Percentiles rank a stretch among this genome's conserved stretches.
These are phyloP conservation scores for Pythium biforme DNA, from an alignment of 352 stramenopile genomes.

Conservation along the genomic window DNA sequence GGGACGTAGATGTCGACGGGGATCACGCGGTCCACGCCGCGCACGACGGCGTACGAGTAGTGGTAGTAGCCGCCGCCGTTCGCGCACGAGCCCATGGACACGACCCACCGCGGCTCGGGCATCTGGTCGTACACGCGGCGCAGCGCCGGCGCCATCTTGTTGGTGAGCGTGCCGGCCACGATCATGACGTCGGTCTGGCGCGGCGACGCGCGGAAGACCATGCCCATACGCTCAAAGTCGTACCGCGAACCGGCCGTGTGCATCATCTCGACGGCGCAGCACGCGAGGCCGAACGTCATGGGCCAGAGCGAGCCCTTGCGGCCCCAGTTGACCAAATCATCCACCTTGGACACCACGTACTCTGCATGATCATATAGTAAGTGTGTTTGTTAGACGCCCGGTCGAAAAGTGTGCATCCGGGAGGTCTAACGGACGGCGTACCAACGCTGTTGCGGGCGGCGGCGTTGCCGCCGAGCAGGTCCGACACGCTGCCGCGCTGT, in stretches of 20 bases:
- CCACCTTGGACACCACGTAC: conserved; percentile 96
- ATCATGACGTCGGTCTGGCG: conserved; percentile 99
- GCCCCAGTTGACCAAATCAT: conserved; percentile 99
- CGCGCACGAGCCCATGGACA: conserved; percentile 98
- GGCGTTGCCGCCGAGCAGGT: conserved; percentile 64
- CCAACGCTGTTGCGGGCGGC: conserved; percentile 76
- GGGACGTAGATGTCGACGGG: conserved; percentile 99
- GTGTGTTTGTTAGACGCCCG: neutral
- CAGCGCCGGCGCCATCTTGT: conserved; percentile 99
- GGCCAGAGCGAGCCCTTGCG: conserved; percentile 97
- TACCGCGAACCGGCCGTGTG: conserved; percentile 87
- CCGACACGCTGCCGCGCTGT: conserved; percentile 65
- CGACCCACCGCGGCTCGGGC: conserved; percentile 97
- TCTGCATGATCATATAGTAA: conserved; percentile 53
- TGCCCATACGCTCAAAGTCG: conserved; percentile 98
- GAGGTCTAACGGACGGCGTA: conserved; percentile 30
- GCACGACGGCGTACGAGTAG: conserved; percentile 98
- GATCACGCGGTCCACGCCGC: conserved; percentile 96
- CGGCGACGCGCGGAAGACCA: conserved; percentile 96
- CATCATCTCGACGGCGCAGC: conserved; percentile 99
- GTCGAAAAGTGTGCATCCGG: too few species aligned
- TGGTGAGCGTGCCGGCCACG: conserved; percentile 98
- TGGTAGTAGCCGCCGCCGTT: conserved; percentile 94
- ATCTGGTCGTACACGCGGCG: conserved; percentile 98
- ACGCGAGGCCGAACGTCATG: conserved; percentile 99